phyloP scores from a whole-genome alignment of 2,329 filamentous ascomycete species.

The Aspergillus sp. region DNA sequence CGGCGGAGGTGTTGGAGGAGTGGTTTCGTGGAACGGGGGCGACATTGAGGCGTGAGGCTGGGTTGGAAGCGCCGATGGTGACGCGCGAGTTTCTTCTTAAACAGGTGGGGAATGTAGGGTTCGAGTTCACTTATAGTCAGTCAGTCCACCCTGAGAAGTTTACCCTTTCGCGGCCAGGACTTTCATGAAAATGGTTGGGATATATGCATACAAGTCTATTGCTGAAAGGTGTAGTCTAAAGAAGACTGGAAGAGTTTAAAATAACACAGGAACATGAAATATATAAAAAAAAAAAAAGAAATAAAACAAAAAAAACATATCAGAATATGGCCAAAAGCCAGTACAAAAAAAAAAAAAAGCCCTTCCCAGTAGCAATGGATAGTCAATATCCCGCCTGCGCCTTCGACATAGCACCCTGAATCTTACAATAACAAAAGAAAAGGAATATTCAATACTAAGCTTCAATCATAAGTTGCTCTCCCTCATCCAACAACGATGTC shows the following conservation, averaged over 20 bases:
- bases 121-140: neutral
- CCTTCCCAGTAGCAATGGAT: neutral
- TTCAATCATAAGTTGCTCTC: constrained; percentile 83
- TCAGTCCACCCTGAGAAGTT: neutral
- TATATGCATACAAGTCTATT: neutral
- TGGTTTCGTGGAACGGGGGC: too few species aligned
- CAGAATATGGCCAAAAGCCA: neutral
- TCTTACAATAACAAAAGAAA: neutral
- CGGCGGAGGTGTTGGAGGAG: too few species aligned
- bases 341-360: neutral
- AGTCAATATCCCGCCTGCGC: too few species aligned
- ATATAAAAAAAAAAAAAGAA: neutral
- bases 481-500: constrained; percentile 85
- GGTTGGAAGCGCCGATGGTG: too few species aligned
- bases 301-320: neutral
- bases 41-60: too few species aligned
- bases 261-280: neutral
- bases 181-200: neutral
- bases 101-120: too few species aligned
- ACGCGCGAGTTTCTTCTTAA: too few species aligned
- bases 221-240: neutral
- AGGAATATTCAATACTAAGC: constrained; percentile 16
- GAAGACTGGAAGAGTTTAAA: neutral
- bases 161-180: neutral
- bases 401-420: neutral